These are phyloP conservation scores for Larix kaempferi DNA, from an alignment of 75 land plant genomes.

Conservation along the genomic window DNA sequence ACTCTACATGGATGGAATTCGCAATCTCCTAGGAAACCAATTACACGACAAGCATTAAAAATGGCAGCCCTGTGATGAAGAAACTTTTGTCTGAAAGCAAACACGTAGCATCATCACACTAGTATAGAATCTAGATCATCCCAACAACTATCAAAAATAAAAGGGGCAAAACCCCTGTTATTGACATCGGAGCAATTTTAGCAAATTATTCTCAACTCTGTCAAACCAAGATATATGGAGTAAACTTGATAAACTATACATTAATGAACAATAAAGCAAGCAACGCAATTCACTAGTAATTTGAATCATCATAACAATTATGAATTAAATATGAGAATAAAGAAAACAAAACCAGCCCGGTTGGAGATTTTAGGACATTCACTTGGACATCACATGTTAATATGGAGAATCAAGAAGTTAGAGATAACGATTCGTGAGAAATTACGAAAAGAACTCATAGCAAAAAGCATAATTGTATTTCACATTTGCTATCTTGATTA, in stretches of 20 bases:
- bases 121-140: too few relatives aligned
- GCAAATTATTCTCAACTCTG: background rate
- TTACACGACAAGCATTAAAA: too few relatives aligned
- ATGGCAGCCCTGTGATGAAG: too few relatives aligned
- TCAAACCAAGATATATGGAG: background rate
- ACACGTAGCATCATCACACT: too few relatives aligned
- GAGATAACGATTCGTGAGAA: background rate
- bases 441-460: background rate
- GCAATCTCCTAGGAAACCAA: too few relatives aligned
- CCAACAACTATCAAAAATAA: too few relatives aligned
- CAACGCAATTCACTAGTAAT: background rate
- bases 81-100: too few relatives aligned
- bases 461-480: background rate
- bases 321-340: background rate
- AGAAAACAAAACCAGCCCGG: background rate
- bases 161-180: too few relatives aligned
- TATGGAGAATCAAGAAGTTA: background rate
- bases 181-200: background rate
- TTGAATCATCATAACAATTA: background rate
- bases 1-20: too few relatives aligned
- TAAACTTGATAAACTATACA: background rate
- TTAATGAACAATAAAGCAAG: background rate
- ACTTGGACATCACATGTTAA: background rate
- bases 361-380: background rate
- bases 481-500: background rate